phyloP scores from a whole-genome alignment of 176 grass and related monocot species.

The Ensete ventricosum region DNA sequence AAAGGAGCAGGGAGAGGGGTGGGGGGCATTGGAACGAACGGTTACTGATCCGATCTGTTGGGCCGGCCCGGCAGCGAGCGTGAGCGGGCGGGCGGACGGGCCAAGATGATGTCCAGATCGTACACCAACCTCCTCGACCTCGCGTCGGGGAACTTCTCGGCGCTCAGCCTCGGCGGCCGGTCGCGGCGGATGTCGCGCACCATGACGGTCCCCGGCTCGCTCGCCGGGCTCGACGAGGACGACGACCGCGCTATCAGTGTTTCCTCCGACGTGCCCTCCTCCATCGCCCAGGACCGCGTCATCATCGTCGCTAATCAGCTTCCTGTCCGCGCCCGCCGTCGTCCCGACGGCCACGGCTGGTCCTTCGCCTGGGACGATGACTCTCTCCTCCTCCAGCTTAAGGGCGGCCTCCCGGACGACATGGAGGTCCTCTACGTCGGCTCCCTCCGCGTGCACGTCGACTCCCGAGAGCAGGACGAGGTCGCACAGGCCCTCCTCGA shows the following conservation, averaged over 20 bases:
- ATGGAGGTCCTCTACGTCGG: conserved; percentile 97
- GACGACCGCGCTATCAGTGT: conserved; percentile 69
- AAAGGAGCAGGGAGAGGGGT: neutral
- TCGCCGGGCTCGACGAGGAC: conserved; percentile 74
- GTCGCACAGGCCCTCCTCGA: conserved; percentile 79
- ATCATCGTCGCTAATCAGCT: conserved; percentile 84
- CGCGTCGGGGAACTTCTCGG: conserved; percentile 9
- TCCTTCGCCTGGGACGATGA: conserved; percentile 89
- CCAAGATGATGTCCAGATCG: conserved; percentile 16
- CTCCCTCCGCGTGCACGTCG: conserved; percentile 58
- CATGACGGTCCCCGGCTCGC: conserved; percentile 89
- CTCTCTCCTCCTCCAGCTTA: conserved; percentile 83
- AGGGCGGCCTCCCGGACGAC: conserved; percentile 76
- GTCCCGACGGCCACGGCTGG: conserved; percentile 82
- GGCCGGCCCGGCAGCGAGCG: neutral
- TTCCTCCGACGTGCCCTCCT: conserved; percentile 71
- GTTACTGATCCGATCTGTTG: neutral
- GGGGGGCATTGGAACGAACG: neutral
- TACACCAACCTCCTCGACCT: conserved; percentile 15
- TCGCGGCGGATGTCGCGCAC: conserved; percentile 58
- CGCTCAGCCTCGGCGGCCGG: neutral
- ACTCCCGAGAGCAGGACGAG: conserved; percentile 69
- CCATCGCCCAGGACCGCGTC: conserved; percentile 51
- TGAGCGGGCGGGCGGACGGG: neutral
- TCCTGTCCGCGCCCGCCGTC: conserved; percentile 49